Conservation (phyloP, 2,329 filamentous ascomycete species). For the Diaporthe citri region DNA sequence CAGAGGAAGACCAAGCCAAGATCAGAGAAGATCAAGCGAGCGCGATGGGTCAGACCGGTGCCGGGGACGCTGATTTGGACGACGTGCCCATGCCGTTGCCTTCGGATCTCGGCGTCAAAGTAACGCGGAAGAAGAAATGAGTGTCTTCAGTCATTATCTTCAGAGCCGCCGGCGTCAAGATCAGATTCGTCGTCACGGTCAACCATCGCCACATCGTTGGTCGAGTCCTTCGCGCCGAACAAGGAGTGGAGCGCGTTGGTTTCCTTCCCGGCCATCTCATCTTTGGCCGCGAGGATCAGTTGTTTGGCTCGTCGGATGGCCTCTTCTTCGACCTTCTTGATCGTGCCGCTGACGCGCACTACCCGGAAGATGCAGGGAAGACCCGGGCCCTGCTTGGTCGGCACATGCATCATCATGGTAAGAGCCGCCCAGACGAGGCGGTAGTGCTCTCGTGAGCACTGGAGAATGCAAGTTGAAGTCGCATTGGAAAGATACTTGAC, state of each 20-base stretch:
- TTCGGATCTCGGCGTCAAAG: slow-evolving; percentile 76
- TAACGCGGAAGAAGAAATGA: slow-evolving; percentile 75
- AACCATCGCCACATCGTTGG: slow-evolving; percentile 53
- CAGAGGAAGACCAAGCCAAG: slow-evolving; percentile 81
- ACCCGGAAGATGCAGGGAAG: slow-evolving; percentile 84
- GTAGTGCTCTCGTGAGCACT: slow-evolving; percentile 85
- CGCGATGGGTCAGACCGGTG: slow-evolving; percentile 51
- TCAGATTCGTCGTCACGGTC: slow-evolving; percentile 61
- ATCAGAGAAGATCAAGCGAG: slow-evolving; percentile 52
- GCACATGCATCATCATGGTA: slow-evolving; percentile 81
- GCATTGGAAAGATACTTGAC: slow-evolving; percentile 93
- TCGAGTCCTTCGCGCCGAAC: slow-evolving; percentile 46
- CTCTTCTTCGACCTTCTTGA: slow-evolving; percentile 91
- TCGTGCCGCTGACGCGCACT: slow-evolving; percentile 90
- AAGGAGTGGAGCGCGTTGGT: slow-evolving; percentile 47
- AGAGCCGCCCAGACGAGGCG: slow-evolving; percentile 91
- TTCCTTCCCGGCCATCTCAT: slow-evolving; percentile 57
- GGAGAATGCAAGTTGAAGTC: slow-evolving; percentile 94
- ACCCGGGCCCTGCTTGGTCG: slow-evolving; percentile 61
- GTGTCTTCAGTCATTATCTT: slow-evolving; percentile 51
- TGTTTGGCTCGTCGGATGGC: slow-evolving; percentile 82
- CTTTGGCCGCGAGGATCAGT: slow-evolving; percentile 76
- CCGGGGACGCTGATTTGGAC: slow-evolving; percentile 54
- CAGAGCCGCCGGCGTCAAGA: slow-evolving; percentile 61
- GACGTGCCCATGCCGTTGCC: slow-evolving; percentile 60